These are phyloP conservation scores for Colletotrichum acutatum DNA, from an alignment of 2,329 filamentous ascomycete species.

Conservation along the genomic window DNA sequence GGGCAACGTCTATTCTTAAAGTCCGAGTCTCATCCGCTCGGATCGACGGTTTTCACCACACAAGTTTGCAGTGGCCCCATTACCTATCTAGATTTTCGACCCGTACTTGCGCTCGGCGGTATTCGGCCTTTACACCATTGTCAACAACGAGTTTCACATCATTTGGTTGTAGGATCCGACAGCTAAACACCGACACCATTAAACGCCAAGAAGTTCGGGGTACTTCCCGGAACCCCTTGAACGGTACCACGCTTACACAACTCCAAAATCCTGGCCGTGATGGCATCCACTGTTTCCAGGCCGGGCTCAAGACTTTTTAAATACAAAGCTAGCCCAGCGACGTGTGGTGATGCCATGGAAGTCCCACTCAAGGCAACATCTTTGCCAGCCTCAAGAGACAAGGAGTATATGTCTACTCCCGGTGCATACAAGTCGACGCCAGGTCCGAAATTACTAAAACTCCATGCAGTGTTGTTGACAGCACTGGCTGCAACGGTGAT, in stretches of 20 bases:
- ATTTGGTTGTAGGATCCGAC: too few relatives aligned
- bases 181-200: slow-evolving; percentile 47
- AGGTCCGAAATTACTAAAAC: slow-evolving; percentile 61
- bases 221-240: slow-evolving; percentile 44
- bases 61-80: too few relatives aligned
- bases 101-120: too few relatives aligned
- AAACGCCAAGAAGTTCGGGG: slow-evolving; percentile 59
- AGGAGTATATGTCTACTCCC: slow-evolving; percentile 54
- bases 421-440: slow-evolving; percentile 63
- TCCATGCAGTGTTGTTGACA: slow-evolving; percentile 48
- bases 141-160: too few relatives aligned
- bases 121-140: too few relatives aligned
- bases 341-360: slow-evolving; percentile 70
- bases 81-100: too few relatives aligned
- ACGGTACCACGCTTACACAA: slow-evolving; percentile 53
- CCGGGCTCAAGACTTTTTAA: slow-evolving; percentile 55
- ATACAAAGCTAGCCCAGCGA: slow-evolving; percentile 68
- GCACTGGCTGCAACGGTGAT: slow-evolving; percentile 64
- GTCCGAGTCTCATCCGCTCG: too few relatives aligned
- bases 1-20: too few relatives aligned
- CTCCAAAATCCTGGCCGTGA: slow-evolving; percentile 53
- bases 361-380: slow-evolving; percentile 55
- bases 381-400: slow-evolving; percentile 49
- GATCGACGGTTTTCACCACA: too few relatives aligned
- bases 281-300: slow-evolving; percentile 49